A percentile compares a stretch with the other conserved stretches of the same genome.
Evolutionary conservation across 768 basidiomycete species (phyloP).

Genomic region (Coprinopsis marcescibilis): DNA sequence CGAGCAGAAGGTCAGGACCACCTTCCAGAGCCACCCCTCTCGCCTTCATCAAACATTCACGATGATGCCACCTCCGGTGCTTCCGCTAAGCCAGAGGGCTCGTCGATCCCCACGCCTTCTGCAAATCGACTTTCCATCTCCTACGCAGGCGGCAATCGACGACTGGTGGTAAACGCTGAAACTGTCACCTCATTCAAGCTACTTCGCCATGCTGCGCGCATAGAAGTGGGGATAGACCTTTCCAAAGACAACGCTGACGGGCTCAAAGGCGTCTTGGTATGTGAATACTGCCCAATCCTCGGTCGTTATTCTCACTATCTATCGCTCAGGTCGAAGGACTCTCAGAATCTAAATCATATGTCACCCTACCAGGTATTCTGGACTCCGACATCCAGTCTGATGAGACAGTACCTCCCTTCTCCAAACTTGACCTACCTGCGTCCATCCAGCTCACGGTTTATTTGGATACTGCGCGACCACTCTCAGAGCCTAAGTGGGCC

Average conservation of each 20-base stretch:
- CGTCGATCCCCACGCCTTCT: constrained; percentile 44
- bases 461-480: constrained; percentile 81
- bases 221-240: constrained; percentile 72
- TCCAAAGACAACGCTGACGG: constrained; percentile 48
- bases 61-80: constrained; percentile 39
- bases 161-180: constrained; percentile 86
- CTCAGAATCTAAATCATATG: constrained; percentile 68
- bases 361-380: constrained; percentile 45
- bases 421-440: constrained; percentile 44
- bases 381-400: constrained; percentile 41
- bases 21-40: constrained; percentile 54
- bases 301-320: constrained; percentile 8
- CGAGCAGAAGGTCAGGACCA: constrained; percentile 28
- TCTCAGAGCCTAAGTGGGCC: constrained; percentile 97
- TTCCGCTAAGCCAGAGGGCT: constrained; percentile 25
- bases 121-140: constrained; percentile 91
- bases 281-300: constrained; percentile 23
- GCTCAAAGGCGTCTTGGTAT: constrained; percentile 72
- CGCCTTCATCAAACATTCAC: constrained; percentile 49
- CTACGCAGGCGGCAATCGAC: constrained; percentile 82
- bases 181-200: constrained; percentile 79
- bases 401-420: constrained; percentile 69
- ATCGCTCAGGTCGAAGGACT: constrained; percentile 62
- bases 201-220: constrained; percentile 74
- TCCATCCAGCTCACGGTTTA: constrained; percentile 65